Evolutionary conservation across 2,329 filamentous ascomycete species (phyloP), one percentile per base, ranked within the genome.

Genomic region (Aspergillus aculeatinus): DNA sequence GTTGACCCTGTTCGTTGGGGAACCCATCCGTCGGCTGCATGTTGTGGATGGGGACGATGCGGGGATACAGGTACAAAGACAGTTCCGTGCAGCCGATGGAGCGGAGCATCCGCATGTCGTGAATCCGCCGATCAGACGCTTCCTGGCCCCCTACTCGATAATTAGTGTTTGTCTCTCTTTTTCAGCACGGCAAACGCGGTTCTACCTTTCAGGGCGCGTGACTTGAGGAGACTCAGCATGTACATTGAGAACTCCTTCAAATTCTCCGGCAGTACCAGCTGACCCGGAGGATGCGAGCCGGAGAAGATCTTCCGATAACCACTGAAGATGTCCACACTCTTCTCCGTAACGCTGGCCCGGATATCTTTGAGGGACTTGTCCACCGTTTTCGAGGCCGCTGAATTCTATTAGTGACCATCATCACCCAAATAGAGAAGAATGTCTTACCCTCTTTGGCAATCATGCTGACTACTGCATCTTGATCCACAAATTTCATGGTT

Each of bases 191-290:
- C 11, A 33, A 33, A 23, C 31, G 33, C n/a, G 47, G 10, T 10
- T 68, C 63, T 69, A 81, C 80, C 85, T 80, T 98, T 98, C 80
- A 98, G 92, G 2, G 94, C 93, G 60, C 95, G 87, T 59, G 87
- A 93, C 77, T 99, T 99, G 73, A 96, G 80, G 64, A 98, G 80
- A 51, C 90, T 89, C 10, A 99, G 87, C 78, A 96, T 91, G 76
- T 95, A 98, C 92, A 99, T 98, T 70, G 90, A 88, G 69, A 96
- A 93, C 74, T 99, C 95, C 74, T 98, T 98, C 31, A 99, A 84
- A 66, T 94, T 91, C 78, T 99, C 95, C 0, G 95, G 95, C 77
- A 99, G 87, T 31, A 99, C 92, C 31, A 99, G 85, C 76, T 99
- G 93, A 5, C 92, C 91, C 1, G 93, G 91, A 9, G 95, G 94